These are phyloP conservation scores for Chamaenerion angustifolium DNA, from an alignment of 345 rosid species.

Conservation along the genomic window DNA sequence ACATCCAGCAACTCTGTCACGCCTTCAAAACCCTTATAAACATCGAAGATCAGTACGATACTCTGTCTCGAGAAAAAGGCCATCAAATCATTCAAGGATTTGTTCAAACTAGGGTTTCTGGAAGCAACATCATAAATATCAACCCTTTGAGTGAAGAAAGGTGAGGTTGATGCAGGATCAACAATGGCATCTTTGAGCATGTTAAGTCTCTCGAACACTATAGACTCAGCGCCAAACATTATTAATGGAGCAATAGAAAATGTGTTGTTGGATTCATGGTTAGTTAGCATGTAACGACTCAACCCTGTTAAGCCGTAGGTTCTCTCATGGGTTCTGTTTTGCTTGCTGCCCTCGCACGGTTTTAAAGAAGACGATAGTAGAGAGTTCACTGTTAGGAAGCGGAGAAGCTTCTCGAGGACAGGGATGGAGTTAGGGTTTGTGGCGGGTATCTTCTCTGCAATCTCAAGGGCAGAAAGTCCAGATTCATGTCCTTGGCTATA, in stretches of 20 bases:
- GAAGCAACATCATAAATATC: not conserved
- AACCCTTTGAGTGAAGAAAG: conserved; percentile 2
- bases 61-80: not conserved
- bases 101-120: conserved; percentile 2
- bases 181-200: conserved; percentile 4
- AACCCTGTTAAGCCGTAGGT: not conserved
- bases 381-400: not conserved
- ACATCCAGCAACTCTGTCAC: conserved; percentile 10
- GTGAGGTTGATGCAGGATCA: not conserved
- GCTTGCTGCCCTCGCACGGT: not conserved
- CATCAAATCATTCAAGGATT: conserved; percentile 2
- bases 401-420: not conserved
- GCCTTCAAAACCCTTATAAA: conserved; percentile 3
- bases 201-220: conserved; percentile 2
- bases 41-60: not conserved
- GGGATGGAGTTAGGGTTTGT: not conserved
- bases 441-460: not conserved
- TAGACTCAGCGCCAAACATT: not conserved
- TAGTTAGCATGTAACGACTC: not conserved
- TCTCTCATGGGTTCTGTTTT: not conserved
- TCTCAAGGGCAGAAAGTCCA: conserved; percentile 1
- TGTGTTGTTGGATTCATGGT: not conserved
- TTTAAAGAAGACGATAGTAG: not conserved
- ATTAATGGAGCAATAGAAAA: not conserved
- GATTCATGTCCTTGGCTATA: not conserved